phyloP scores from a whole-genome alignment of 768 basidiomycete genomes.

The Coprinopsis strossmayeri region DNA sequence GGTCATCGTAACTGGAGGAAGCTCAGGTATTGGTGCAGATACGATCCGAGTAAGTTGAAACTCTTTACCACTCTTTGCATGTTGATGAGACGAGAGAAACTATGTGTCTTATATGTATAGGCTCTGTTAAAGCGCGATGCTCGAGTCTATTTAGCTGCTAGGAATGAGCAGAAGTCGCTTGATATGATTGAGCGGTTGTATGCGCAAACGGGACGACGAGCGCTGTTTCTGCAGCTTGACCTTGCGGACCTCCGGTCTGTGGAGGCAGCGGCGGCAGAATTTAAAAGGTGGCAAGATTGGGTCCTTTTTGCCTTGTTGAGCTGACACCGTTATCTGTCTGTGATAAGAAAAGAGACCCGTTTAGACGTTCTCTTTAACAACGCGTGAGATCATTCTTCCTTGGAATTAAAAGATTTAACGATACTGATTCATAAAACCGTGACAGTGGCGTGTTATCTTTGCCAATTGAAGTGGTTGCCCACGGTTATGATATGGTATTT shows the following conservation, averaged over 20 bases:
- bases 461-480: constrained; percentile 36
- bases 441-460: constrained; percentile 40
- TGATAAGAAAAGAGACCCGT: constrained; percentile 30
- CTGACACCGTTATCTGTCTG: too few species aligned
- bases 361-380: constrained; percentile 44
- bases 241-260: constrained; percentile 34
- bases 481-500: constrained; percentile 53
- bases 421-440: constrained; percentile 15
- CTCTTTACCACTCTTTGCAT: too few species aligned
- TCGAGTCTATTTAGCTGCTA: constrained; percentile 56
- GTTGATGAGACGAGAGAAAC: too few species aligned
- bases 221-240: constrained; percentile 36
- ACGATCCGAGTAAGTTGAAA: constrained; percentile 48
- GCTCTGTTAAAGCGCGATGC: constrained; percentile 52
- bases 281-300: constrained; percentile 34
- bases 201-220: constrained; percentile 38
- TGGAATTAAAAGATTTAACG: not conserved
- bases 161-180: constrained; percentile 36
- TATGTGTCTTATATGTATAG: too few species aligned
- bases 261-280: constrained; percentile 35
- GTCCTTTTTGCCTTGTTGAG: too few species aligned
- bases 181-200: constrained; percentile 49
- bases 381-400: constrained; percentile 24
- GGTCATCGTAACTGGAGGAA: constrained; percentile 29
- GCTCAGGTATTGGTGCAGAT: constrained; percentile 51